Percentiles rank a stretch among this genome's conserved stretches.
Evolutionary conservation across 129 eudicot species (phyloP).

Genomic region (Sambucus nigra): DNA sequence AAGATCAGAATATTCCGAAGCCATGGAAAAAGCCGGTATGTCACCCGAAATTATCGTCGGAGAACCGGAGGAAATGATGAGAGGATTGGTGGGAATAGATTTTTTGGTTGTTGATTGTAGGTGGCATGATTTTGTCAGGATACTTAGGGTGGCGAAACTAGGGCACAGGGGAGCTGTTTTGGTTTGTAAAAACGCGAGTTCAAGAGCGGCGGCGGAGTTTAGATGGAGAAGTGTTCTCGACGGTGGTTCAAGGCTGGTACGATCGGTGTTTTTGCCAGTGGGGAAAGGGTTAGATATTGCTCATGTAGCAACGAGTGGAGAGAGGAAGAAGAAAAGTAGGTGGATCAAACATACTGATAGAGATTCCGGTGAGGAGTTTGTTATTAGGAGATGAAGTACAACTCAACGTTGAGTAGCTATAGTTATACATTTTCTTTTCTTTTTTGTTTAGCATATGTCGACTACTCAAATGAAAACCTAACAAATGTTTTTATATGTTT

Average conservation of each 20-base stretch:
- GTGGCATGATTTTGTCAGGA: conserved; percentile 14
- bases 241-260: conserved; percentile 25
- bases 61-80: conserved; percentile 28
- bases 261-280: conserved; percentile 39
- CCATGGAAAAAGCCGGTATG: conserved; percentile 12
- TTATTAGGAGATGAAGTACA: conserved; percentile 24
- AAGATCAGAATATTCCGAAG: conserved; percentile 8
- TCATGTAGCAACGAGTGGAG: conserved; percentile 26
- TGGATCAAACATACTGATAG: conserved; percentile 36
- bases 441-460: background rate
- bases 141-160: conserved; percentile 34
- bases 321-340: conserved; percentile 15
- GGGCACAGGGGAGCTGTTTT: conserved; percentile 42
- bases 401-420: too few species aligned
- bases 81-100: conserved; percentile 27
- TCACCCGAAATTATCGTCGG: conserved; percentile 26
- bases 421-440: background rate
- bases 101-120: conserved; percentile 36
- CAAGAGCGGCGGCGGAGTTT: conserved; percentile 19
- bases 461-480: background rate
- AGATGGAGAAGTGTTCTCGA: conserved; percentile 30
- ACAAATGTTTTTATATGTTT: background rate
- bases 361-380: conserved; percentile 38
- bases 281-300: conserved; percentile 41
- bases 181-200: conserved; percentile 35